phyloP scores from a whole-genome alignment of 805 yeast genomes.

The Maudiozyma saulgeensis region DNA sequence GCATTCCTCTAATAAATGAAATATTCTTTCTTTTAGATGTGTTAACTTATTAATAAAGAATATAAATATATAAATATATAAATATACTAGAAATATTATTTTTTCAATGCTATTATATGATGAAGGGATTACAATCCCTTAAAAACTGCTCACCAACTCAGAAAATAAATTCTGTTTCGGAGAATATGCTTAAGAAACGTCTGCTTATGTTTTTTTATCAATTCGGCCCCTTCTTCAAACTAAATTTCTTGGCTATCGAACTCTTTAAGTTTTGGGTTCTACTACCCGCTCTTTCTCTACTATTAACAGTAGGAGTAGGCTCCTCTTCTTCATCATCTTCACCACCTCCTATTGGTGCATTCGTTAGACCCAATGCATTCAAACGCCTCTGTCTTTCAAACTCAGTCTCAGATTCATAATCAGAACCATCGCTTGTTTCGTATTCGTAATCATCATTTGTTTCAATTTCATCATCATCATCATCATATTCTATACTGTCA shows the following conservation, averaged over 20 bases:
- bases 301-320: background rate
- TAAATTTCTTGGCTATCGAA: conserved; percentile 12
- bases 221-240: background rate
- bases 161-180: background rate
- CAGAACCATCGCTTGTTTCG: conserved; percentile 12
- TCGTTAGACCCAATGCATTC: conserved; percentile 41
- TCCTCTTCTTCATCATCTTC: conserved; percentile 42
- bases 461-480: conserved; percentile 13
- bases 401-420: conserved; percentile 45
- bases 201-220: background rate
- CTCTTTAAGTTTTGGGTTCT: conserved; percentile 10
- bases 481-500: conserved; percentile 20
- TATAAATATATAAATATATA: background rate
- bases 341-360: conserved; percentile 32
- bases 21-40: background rate
- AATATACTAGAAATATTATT: background rate
- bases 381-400: conserved; percentile 56
- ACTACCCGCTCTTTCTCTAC: conserved; percentile 5
- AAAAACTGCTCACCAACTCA: background rate
- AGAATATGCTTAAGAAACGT: background rate
- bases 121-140: background rate
- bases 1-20: background rate
- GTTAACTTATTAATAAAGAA: background rate
- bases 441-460: conserved; percentile 10
- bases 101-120: background rate